phyloP scores from a whole-genome alignment of 2,329 filamentous ascomycete genomes.

The Alternaria angustiovoidea region DNA sequence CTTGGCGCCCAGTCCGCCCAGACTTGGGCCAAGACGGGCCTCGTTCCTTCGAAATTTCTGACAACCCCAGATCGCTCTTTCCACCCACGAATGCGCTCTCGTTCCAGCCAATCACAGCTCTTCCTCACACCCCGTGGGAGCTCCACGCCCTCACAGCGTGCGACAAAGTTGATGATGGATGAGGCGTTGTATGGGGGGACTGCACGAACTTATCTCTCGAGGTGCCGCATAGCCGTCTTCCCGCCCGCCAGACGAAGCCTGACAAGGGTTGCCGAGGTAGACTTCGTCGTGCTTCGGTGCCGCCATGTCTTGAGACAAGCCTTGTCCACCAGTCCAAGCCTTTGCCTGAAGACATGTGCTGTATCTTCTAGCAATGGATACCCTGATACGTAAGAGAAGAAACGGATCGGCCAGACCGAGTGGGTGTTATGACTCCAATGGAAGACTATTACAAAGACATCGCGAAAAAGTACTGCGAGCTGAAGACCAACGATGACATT shows the following conservation, averaged over 20 bases:
- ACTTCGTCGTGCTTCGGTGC: constrained; percentile 9
- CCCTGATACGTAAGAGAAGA: not conserved
- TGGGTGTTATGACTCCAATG: not conserved
- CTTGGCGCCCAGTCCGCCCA: constrained; percentile 11
- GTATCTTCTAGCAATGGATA: not conserved
- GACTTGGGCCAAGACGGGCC: not conserved
- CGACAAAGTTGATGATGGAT: not conserved
- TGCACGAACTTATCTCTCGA: not conserved
- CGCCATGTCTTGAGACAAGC: not conserved
- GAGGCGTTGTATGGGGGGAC: not conserved
- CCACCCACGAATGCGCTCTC: not conserved
- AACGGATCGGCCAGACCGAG: not conserved
- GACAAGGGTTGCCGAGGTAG: constrained; percentile 8
- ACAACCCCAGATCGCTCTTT: constrained; percentile 5
- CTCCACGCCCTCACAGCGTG: not conserved
- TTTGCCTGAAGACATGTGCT: not conserved
- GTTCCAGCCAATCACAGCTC: not conserved
- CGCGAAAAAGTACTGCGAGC: not conserved
- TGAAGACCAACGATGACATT: not conserved
- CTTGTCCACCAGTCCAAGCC: constrained; percentile 3
- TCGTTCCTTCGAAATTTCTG: constrained; percentile 13
- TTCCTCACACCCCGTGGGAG: not conserved
- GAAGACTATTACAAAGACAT: not conserved
- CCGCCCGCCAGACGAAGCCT: constrained; percentile 3
- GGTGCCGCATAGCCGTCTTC: constrained; percentile 8